Evolutionary conservation across 2,329 filamentous ascomycete species (phyloP), one percentile per base, ranked within the genome.

Genomic region (Metarhizium humberi): DNA sequence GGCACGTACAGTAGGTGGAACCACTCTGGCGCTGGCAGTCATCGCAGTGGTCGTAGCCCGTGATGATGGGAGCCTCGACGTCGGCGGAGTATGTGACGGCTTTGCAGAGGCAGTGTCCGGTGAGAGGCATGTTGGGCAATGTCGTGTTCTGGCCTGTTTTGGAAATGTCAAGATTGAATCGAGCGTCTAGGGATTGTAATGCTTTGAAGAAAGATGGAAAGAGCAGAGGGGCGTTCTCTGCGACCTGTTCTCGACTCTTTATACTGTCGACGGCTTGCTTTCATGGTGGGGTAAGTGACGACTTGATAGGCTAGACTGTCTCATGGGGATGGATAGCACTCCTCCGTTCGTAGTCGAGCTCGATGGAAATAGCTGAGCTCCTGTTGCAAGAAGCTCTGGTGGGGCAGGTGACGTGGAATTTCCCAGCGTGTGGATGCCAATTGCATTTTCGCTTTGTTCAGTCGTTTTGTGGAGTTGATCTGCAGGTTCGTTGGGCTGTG

Each of bases 1-100:
- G 32, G 47, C 4, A 66, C 78, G 59, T 70, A 84, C 81, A 87
- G 70, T 87, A 87, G 56, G 84, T 86, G 18, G 82, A 86, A 60
- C 84, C 84, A 52, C 72, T 79, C 72, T 87, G 84, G 65, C 84
- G 82, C 72, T 87, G 84, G 77, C 84, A 87, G 71, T 87, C 84
- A 66, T 87, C 84, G 64, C 84, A 87, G 75, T 87, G 84, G 67
- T 87, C 86, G 68, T 87, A 87, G 60, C 79, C 84, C 52, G 80
- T 81, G 68, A 79, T 47, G 54, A 79, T 64, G 53, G 78, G 78
- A 51, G 69, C 72, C 30, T 80, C 78, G 57, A 78, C 69, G 67
- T 78, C 76, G 52, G 70, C 74, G 66, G 78, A 78, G 78, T 90
- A 91, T 66, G 85, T 87, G 71, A 87, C 81, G 64, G 81, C 78